Base-by-base conservation (phyloP, 371 early-diverging fungal species). In the Mucor plumbeus region DNA sequence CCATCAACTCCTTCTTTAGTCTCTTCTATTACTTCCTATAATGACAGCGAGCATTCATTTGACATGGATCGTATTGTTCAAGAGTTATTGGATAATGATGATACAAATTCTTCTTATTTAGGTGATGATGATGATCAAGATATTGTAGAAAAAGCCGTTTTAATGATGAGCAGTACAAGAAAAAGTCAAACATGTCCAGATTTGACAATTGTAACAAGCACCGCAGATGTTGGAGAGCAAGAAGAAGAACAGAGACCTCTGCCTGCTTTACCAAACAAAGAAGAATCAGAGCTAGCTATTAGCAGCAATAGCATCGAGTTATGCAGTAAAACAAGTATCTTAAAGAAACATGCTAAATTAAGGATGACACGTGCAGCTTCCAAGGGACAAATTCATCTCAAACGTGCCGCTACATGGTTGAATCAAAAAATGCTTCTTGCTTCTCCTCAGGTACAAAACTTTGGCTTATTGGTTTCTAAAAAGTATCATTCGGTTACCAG, bases 351-450 rank as follows among this genome's bases (percentile, higher is more conserved):
- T 14, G 40, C 59, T 11, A 53, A 54, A 0, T 21, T 26, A 0
- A 41, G 36, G 21, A 61, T 69, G 56, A 61, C 64, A 33, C 60
- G 71, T 59, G 67, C 61, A 34, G 63, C 64, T 5, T 47, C 47
- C 21, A 72, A 64, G 35, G 68, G 72, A 8, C 72, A 72, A 26
- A 44, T 68, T 21, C 72, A 72, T 15, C 33, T 72, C 10, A 72
- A 72, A 35, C 57, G 72, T 38, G 68, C 72, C 3, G 64, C 64
- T 7, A 71, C 71, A 8, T 71, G 71, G 71, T 31, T 72, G 13
- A 68, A 61, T 17, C 72, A 72, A 41, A 63, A 38, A 13, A 10
- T 62, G 13, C n/a, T 67, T 5, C 44, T 62, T 14, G 53, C 72
- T 0, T 67, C 72, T 13, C 53, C 64, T 54, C 69, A 59, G 10